Conservation (phyloP, 768 basidiomycete genomes). For the Lactarius sp. region DNA sequence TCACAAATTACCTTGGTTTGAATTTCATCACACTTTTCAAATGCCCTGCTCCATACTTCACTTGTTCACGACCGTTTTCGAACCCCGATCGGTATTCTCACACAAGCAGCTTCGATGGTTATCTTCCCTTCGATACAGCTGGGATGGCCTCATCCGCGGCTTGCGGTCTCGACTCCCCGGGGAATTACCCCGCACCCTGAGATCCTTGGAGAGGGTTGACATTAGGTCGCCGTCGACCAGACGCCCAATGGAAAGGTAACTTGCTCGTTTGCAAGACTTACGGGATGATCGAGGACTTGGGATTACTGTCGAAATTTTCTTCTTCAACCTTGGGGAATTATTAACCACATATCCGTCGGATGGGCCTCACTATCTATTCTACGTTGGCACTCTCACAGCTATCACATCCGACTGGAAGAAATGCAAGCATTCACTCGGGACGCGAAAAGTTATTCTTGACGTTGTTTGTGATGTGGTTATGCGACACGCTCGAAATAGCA, state of each 20-base stretch:
- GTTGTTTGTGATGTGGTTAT: slow-evolving; percentile 29
- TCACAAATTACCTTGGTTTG: background rate
- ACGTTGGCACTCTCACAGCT: background rate
- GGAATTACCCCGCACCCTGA: too few species aligned
- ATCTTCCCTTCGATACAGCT: background rate
- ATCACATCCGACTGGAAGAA: slow-evolving; percentile 13
- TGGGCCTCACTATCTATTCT: background rate
- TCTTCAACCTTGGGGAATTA: background rate
- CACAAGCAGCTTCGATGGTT: background rate
- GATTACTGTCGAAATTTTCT: slow-evolving; percentile 8
- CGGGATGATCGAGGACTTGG: slow-evolving; percentile 5
- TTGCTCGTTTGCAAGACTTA: background rate
- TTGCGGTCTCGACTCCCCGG: background rate
- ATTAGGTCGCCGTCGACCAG: too few species aligned
- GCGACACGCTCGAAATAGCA: background rate
- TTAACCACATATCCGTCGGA: background rate
- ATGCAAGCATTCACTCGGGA: slow-evolving; percentile 5
- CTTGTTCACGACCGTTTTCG: background rate
- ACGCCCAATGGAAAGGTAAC: background rate
- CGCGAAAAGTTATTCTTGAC: slow-evolving; percentile 28
- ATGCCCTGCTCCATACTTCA: too few species aligned
- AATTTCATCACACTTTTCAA: background rate
- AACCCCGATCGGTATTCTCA: background rate
- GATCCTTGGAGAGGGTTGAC: background rate
- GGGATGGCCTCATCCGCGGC: too few species aligned